Evolutionary conservation across 2,329 filamentous ascomycete genomes (phyloP), one percentile per base, ranked within the genome.

Genomic region (Sporothrix phasma): DNA sequence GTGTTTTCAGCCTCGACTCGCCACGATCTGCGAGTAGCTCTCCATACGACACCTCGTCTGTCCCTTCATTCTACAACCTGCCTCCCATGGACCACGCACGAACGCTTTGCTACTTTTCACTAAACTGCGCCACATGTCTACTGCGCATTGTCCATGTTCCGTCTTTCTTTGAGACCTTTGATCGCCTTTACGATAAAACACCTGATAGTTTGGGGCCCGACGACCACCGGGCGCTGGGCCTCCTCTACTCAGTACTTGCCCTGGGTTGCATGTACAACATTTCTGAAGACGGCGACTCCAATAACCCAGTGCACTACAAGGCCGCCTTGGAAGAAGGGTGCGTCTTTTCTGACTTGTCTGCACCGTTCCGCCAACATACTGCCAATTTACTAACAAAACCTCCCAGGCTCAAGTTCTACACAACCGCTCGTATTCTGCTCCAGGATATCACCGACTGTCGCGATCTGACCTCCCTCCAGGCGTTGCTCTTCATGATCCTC

Each of bases 91-190:
- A 84, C 29, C 75, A 79, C 31, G 83, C 84, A 2, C 77, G 75
- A 51, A 76, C 75, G 51, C 73, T 86, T 19, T 84, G 81, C 70
- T 79, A 82, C 66, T 82, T 82, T 68, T 79, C 82, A 0, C 73
- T 86, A 15, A 80, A 80, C 68, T 83, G 80, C 65, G 83, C 81
- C 8, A 85, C 82, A 2, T 83, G 81, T 65, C 74, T 86, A 1
- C 74, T 85, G 24, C 84, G 89, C 43, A 87, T 93, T 64, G 83
- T 96, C 5, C 92, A 97, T 71, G 80, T 89, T 59, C 92, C 92
- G 0, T 85, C 85, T 0, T 97, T 96, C 72, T 91, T 88, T 75
- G 81, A 84, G 65, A 86, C 84, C 70, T 82, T 96, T 67, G 87
- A 96, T 68, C 82, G 82, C 63, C 81, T 97, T 45, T 97, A 96